These are phyloP conservation scores for Metschnikowia vanudenii DNA, from an alignment of 805 yeast genomes.

Conservation along the genomic window DNA sequence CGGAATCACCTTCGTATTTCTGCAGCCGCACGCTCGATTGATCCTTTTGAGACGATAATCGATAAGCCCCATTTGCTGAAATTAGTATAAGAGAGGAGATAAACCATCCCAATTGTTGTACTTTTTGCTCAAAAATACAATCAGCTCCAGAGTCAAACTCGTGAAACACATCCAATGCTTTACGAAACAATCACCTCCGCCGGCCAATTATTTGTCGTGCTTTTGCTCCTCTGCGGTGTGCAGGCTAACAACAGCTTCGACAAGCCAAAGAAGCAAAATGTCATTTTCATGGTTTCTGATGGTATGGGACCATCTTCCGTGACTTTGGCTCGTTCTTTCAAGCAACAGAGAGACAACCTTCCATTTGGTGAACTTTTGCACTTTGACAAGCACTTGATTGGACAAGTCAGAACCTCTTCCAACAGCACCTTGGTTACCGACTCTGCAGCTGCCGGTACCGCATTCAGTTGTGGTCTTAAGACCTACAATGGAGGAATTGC, in stretches of 20 bases:
- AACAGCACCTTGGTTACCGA: slow-evolving; percentile 78
- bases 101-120: background rate
- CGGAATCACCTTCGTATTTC: background rate
- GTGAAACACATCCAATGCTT: too few species aligned
- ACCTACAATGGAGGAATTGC: slow-evolving; percentile 90
- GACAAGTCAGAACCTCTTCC: slow-evolving; percentile 83
- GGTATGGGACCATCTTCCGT: slow-evolving; percentile 93
- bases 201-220: too few species aligned
- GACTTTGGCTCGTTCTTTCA: slow-evolving; percentile 73
- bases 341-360: slow-evolving; percentile 57
- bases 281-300: slow-evolving; percentile 86
- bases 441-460: slow-evolving; percentile 98
- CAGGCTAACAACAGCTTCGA: background rate
- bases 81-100: background rate
- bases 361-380: slow-evolving; percentile 54
- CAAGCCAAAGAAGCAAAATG: slow-evolving; percentile 55
- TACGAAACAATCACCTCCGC: too few species aligned
- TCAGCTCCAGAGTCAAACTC: too few species aligned
- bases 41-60: background rate
- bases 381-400: slow-evolving; percentile 71
- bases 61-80: background rate
- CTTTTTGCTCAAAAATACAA: too few species aligned
- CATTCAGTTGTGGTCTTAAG: slow-evolving; percentile 81
- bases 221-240: too few species aligned
- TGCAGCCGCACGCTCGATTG: background rate